phyloP scores from a whole-genome alignment of 2,329 filamentous ascomycete species.

The Sphaceloma murrayae region DNA sequence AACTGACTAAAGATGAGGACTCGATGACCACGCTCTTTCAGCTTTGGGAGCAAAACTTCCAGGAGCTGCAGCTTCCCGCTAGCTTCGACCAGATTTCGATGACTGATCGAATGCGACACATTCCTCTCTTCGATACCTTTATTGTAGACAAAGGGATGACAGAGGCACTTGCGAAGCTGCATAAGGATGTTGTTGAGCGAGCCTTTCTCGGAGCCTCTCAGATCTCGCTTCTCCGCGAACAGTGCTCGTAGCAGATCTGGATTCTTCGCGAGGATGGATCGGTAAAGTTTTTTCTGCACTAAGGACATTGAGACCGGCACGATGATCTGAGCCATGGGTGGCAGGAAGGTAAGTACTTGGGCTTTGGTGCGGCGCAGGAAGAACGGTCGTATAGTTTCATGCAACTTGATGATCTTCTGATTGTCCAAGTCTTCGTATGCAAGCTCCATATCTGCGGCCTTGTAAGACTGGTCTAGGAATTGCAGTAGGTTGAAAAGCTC shows the following conservation, averaged over 20 bases:
- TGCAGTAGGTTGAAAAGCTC: conserved; percentile 96
- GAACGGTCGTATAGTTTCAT: conserved; percentile 68
- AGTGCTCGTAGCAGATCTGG: conserved; percentile 80
- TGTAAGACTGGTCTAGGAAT: conserved; percentile 66
- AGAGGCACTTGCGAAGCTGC: conserved; percentile 88
- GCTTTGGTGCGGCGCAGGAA: conserved; percentile 75
- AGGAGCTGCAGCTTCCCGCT: conserved; percentile 81
- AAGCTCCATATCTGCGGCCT: conserved; percentile 64
- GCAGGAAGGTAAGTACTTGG: conserved; percentile 81
- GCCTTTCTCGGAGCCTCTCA: conserved; percentile 62
- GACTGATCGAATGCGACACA: conserved; percentile 50
- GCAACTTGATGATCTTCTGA: conserved; percentile 70
- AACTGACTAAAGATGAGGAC: conserved; percentile 97
- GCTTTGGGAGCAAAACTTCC: conserved; percentile 75
- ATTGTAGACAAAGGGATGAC: conserved; percentile 93
- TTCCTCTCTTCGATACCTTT: conserved; percentile 76
- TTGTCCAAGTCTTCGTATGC: conserved; percentile 70
- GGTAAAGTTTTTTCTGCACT: conserved; percentile 88
- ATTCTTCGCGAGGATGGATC: conserved; percentile 85
- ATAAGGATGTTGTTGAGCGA: conserved; percentile 90
- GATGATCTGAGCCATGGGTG: conserved; percentile 90
- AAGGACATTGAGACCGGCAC: conserved; percentile 91
- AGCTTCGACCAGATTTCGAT: conserved; percentile 80
- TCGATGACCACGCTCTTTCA: conserved; percentile 75
- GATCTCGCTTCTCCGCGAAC: conserved; percentile 47